Percentiles rank a stretch among this genome's conserved stretches.
These are phyloP conservation scores for Chaetomium fimeti DNA, from an alignment of 495 filamentous ascomycete genomes.

Conservation along the genomic window DNA sequence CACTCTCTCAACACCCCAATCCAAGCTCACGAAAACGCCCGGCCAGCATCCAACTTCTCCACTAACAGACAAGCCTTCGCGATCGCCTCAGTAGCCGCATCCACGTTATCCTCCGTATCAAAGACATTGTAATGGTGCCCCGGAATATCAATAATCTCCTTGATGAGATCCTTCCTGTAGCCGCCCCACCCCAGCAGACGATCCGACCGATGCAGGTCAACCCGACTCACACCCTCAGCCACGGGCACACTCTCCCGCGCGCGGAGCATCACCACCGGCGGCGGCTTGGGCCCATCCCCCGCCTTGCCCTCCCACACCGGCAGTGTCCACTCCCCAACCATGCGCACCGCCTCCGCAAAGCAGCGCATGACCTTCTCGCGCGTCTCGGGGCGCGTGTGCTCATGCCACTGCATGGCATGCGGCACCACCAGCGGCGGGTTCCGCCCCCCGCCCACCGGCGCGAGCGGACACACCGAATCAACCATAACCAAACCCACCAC, in stretches of 20 bases:
- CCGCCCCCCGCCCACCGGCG: too few relatives aligned
- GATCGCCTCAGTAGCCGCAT: constrained; percentile 34
- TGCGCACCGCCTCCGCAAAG: constrained; percentile 40
- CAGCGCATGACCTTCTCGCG: constrained; percentile 35
- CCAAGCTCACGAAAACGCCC: background rate
- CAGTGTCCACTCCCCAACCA: constrained; percentile 39
- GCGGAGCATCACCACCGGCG: constrained; percentile 42
- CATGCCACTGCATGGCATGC: constrained; percentile 33
- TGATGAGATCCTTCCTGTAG: constrained; percentile 39
- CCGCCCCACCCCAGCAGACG: constrained; percentile 42
- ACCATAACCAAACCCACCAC: constrained; percentile 48
- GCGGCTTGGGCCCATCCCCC: constrained; percentile 23
- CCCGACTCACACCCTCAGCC: constrained; percentile 28
- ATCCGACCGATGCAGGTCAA: constrained; percentile 38
- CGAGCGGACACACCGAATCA: constrained; percentile 42
- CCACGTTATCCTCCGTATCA: constrained; percentile 28
- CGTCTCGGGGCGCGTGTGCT: constrained; percentile 39
- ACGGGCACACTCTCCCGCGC: constrained; percentile 37
- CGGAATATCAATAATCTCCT: constrained; percentile 39
- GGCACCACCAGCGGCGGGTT: constrained; percentile 4
- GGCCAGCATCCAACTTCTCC: constrained; percentile 22
- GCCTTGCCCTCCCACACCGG: constrained; percentile 33
- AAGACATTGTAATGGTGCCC: constrained; percentile 51
- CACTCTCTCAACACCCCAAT: background rate
- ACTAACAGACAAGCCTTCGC: constrained; percentile 36